phyloP scores from a whole-genome alignment of 2,329 filamentous ascomycete genomes.

The Pleoardoris graminearum region DNA sequence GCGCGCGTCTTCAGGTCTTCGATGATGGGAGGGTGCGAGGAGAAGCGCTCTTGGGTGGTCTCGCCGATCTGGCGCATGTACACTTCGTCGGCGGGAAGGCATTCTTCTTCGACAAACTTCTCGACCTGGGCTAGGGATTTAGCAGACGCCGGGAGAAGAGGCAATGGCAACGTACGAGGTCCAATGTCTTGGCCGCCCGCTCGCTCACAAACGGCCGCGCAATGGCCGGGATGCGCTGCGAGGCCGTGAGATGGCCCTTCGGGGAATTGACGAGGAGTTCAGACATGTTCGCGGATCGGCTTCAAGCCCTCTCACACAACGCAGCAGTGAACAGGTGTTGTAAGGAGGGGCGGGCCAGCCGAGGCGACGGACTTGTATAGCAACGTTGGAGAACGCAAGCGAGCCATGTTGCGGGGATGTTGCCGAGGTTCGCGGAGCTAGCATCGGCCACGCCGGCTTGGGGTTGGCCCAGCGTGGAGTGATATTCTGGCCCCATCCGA shows the following conservation, averaged over 20 bases:
- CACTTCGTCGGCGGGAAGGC: slow-evolving; percentile 72
- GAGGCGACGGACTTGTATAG: slow-evolving; percentile 2
- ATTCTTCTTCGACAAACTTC: slow-evolving; percentile 97
- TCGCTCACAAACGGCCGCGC: slow-evolving; percentile 74
- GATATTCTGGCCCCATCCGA: slow-evolving; percentile 7
- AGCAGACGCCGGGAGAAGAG: not conserved
- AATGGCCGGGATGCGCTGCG: slow-evolving; percentile 61
- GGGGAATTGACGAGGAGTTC: slow-evolving; percentile 42
- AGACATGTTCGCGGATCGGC: slow-evolving; percentile 29
- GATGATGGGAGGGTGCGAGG: slow-evolving; percentile 74
- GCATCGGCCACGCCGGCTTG: not conserved
- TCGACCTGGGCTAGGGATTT: slow-evolving; percentile 63
- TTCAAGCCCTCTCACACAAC: not conserved
- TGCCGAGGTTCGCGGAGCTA: slow-evolving; percentile 29
- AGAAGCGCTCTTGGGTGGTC: slow-evolving; percentile 73
- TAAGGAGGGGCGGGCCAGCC: not conserved
- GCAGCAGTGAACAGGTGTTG: not conserved
- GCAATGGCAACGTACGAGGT: slow-evolving; percentile 59
- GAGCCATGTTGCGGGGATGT: slow-evolving; percentile 11
- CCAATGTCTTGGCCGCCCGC: slow-evolving; percentile 78
- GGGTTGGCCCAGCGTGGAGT: slow-evolving; percentile 11
- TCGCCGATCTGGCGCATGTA: slow-evolving; percentile 78
- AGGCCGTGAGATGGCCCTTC: slow-evolving; percentile 50
- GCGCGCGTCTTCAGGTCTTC: slow-evolving; percentile 90
- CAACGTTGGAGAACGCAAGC: not conserved